Conservation (phyloP, 1,284 basidiomycete genomes). For the Pholiota adiposa region DNA sequence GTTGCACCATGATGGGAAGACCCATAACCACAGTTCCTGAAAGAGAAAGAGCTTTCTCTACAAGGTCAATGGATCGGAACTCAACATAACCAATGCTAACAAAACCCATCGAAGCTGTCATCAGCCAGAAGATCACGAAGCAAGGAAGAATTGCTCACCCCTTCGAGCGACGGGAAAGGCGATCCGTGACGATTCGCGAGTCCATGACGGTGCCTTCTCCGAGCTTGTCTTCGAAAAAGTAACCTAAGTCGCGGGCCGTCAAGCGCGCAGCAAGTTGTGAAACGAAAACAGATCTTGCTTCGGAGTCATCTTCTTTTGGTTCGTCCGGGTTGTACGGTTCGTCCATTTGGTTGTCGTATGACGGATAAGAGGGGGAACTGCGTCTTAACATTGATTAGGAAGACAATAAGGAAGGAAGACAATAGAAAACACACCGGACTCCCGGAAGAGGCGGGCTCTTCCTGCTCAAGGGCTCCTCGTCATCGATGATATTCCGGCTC, state of each 20-base stretch:
- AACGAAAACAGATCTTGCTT: constrained; percentile 97
- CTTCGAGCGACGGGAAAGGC: constrained; percentile 91
- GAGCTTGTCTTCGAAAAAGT: constrained; percentile 98
- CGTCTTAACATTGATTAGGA: no score
- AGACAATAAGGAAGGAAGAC: constrained; percentile 3
- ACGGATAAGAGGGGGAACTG: constrained; percentile 56
- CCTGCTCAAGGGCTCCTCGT: constrained; percentile 35
- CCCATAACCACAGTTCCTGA: constrained; percentile 98
- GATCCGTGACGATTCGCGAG: constrained; percentile 93
- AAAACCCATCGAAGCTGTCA: neutral
- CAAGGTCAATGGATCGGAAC: constrained; percentile 87
- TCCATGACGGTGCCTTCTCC: constrained; percentile 93
- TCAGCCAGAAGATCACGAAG: constrained; percentile 1
- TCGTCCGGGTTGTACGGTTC: constrained; percentile 76
- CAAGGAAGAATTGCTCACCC: constrained; percentile 71
- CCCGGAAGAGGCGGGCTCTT: constrained; percentile 42
- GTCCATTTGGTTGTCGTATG: constrained; percentile 65
- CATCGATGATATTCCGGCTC: constrained; percentile 32
- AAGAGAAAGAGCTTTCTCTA: constrained; percentile 88
- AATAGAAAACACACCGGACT: constrained; percentile 36
- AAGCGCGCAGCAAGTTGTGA: constrained; percentile 96
- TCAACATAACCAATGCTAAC: constrained; percentile 93
- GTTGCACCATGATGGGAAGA: constrained; percentile 94
- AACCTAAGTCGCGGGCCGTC: constrained; percentile 93
- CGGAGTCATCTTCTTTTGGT: constrained; percentile 86